A percentile compares a stretch with the other conserved stretches of the same genome.
phyloP scores from a whole-genome alignment of 768 basidiomycete species.

The Rossbeevera mucosa region DNA sequence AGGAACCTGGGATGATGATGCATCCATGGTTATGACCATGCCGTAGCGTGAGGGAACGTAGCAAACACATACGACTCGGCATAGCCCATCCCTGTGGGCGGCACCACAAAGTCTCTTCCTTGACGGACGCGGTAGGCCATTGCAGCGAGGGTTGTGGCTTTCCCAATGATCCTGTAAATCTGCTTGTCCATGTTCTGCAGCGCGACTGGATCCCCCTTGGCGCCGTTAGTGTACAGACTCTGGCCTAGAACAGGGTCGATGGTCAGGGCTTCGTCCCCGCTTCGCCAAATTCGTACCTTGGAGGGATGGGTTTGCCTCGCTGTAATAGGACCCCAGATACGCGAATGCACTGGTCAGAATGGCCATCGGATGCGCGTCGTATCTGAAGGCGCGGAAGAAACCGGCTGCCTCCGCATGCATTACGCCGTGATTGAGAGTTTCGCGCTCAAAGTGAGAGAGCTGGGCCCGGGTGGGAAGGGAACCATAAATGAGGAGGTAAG shows the following conservation, averaged over 20 bases:
- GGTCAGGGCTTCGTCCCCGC: constrained; percentile 2
- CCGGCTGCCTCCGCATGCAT: constrained; percentile 65
- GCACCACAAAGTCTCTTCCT: constrained; percentile 82
- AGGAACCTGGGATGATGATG: constrained; percentile 52
- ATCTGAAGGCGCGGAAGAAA: constrained; percentile 72
- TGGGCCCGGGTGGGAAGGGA: constrained; percentile 63
- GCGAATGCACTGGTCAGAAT: constrained; percentile 85
- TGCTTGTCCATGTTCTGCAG: constrained; percentile 87
- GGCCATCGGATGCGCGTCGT: constrained; percentile 91
- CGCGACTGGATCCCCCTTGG: constrained; percentile 59
- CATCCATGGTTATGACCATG: background rate
- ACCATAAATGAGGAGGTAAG: constrained; percentile 88
- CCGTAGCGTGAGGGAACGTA: background rate
- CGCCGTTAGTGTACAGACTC: constrained; percentile 67
- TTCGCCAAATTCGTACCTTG: constrained; percentile 46
- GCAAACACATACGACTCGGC: constrained; percentile 60
- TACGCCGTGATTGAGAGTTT: constrained; percentile 74
- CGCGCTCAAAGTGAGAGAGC: constrained; percentile 59
- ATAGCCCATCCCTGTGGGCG: constrained; percentile 79
- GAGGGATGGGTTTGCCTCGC: constrained; percentile 84
- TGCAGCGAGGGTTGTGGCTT: constrained; percentile 85
- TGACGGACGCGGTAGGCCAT: constrained; percentile 94
- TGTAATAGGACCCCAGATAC: constrained; percentile 83
- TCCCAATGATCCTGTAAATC: constrained; percentile 83
- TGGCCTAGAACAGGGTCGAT: constrained; percentile 51